Base-by-base conservation (phyloP, 1,284 basidiomycete genomes). In the Leccinum glutinopallens region DNA sequence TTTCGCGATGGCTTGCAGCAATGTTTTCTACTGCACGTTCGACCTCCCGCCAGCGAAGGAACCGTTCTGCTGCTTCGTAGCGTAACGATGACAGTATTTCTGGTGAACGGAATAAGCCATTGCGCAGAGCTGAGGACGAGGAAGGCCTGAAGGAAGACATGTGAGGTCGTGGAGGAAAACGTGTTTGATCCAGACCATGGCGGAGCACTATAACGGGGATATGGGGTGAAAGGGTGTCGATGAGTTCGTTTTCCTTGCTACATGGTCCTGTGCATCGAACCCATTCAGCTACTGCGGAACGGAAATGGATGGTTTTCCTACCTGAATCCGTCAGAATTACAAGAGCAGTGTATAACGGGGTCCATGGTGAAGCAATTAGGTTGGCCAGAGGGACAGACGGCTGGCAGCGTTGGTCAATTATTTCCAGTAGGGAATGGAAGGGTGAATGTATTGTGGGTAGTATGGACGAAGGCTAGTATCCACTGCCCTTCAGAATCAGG, bases 31-130 rank as follows among this genome's bases (percentile, higher is more conserved):
- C 81, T 5, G 82, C 81, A 39, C 81, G 79, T 69, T 90, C 86
- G 35, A 88, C 82, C 71, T 90, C 88, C 54, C 86, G 79, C 89
- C 89, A 91, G 41, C 83, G 81, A 64, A 91, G 72, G 74, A 90
- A 91, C n/a, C 89, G 82, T 59, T 88, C 86, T 0, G 85, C 81
- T 1, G 87, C 87, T 71, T 91, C 89, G n/a, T 75, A 76, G 35
- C 89, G 82, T 56, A 91, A 77, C 1, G 79, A 70, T 0, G 80
- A 77, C 17, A 90, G 76, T 0, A 81, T 86, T 64, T 86, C 86
- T 0, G 87, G 86, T 1, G 84, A 81, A 66, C 81, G 84, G 73
- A 90, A 89, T 19, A 90, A 77, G 12, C 85, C 85, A 19, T 74
- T 73, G 19, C 86, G 84, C n/a, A 90, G 80, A 3, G 83, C 81